A percentile compares a stretch with the other conserved stretches of the same genome.
phyloP scores from a whole-genome alignment of 192 early-diverging fungal species.

The Backusella circina region DNA sequence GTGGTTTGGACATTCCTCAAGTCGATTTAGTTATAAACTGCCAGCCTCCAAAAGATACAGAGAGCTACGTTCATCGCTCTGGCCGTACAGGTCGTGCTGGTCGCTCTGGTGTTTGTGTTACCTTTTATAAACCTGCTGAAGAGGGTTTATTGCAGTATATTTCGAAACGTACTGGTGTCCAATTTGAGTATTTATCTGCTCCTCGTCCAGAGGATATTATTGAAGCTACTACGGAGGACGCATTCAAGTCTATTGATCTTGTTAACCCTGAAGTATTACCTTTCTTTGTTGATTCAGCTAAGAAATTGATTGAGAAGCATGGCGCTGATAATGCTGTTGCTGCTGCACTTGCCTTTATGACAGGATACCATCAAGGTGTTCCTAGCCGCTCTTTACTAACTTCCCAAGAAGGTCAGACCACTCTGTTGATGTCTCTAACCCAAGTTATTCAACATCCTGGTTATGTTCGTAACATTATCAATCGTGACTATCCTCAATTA shows the following conservation, averaged over 20 bases:
- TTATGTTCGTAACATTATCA: slow-evolving; percentile 77
- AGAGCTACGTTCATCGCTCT: slow-evolving; percentile 93
- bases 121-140: slow-evolving; percentile 89
- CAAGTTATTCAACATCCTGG: slow-evolving; percentile 77
- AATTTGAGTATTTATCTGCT: slow-evolving; percentile 74
- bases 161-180: slow-evolving; percentile 71
- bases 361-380: slow-evolving; percentile 82
- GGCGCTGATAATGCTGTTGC: slow-evolving; percentile 76
- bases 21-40: slow-evolving; percentile 97
- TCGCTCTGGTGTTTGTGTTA: slow-evolving; percentile 83
- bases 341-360: slow-evolving; percentile 83
- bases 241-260: slow-evolving; percentile 62
- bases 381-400: slow-evolving; percentile 77
- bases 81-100: slow-evolving; percentile 94
- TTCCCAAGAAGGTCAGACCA: slow-evolving; percentile 78
- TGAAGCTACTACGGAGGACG: slow-evolving; percentile 70
- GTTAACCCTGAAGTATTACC: slow-evolving; percentile 72
- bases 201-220: slow-evolving; percentile 93
- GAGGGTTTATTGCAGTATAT: slow-evolving; percentile 80
- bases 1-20: slow-evolving; percentile 95
- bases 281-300: slow-evolving; percentile 74
- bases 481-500: slow-evolving; percentile 66
- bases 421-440: slow-evolving; percentile 68
- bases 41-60: slow-evolving; percentile 90
- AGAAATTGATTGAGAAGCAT: slow-evolving; percentile 61